Percentiles rank a stretch among this genome's conserved stretches.
Conservation (phyloP, 2,329 filamentous ascomycete species). For the Botrytis pseudocinerea region DNA sequence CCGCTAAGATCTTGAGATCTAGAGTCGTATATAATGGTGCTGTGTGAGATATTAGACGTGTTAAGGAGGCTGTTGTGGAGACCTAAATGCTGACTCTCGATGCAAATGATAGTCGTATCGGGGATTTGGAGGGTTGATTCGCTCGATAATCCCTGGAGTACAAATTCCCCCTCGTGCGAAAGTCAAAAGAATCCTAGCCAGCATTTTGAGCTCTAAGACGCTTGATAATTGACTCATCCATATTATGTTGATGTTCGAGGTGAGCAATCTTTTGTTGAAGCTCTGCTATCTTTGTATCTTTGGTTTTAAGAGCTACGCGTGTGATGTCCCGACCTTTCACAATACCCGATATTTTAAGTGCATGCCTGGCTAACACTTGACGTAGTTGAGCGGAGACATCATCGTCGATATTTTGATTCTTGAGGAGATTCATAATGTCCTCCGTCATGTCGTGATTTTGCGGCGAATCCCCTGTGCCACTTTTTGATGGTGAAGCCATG, state of each 20-base stretch:
- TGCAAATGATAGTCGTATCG: neutral
- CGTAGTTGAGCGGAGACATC: conserved; percentile 45
- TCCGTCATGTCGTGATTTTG: conserved; percentile 44
- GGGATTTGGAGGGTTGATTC: neutral
- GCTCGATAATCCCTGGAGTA: no score
- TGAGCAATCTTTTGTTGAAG: conserved; percentile 64
- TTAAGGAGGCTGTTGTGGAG: neutral
- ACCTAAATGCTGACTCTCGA: neutral
- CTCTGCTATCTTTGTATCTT: conserved; percentile 64
- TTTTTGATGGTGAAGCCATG: conserved; percentile 24
- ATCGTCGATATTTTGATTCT: conserved; percentile 45
- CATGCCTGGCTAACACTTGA: conserved; percentile 54
- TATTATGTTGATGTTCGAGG: conserved; percentile 57
- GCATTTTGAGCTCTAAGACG: conserved; percentile 27
- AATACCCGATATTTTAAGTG: conserved; percentile 60
- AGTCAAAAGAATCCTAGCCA: neutral
- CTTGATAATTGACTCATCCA: conserved; percentile 49
- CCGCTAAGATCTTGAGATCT: neutral
- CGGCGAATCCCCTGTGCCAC: neutral
- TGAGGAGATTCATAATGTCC: conserved; percentile 54
- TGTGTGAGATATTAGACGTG: rapidly evolving
- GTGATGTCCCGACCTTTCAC: conserved; percentile 65
- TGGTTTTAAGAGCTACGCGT: conserved; percentile 60
- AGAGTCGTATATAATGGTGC: neutral
- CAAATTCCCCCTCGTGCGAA: neutral